Percentiles rank a stretch among this genome's conserved stretches.
Evolutionary conservation across 176 grass and related monocot genomes (phyloP).

Genomic region (Bromus sterilis): DNA sequence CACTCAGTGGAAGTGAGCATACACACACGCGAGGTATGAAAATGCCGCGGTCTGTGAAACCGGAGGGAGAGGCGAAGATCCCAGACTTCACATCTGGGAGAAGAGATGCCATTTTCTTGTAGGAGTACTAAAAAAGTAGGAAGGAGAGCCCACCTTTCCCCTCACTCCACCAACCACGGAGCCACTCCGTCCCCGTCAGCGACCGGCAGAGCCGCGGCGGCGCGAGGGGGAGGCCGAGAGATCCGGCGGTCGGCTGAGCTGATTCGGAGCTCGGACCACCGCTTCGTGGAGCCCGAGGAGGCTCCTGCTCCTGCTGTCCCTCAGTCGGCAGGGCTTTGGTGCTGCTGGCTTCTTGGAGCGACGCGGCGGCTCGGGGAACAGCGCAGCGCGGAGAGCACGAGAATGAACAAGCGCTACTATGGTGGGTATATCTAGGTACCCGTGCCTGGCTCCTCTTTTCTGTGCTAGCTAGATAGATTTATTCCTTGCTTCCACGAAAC

Average conservation of each 20-base stretch:
- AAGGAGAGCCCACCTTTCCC: background rate
- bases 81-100: background rate
- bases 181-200: background rate
- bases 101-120: background rate
- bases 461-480: background rate
- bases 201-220: background rate
- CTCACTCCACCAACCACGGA: background rate
- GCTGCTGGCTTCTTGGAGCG: background rate
- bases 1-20: background rate
- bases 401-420: background rate
- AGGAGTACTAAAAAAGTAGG: background rate
- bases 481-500: background rate
- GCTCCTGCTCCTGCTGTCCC: background rate
- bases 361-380: slow-evolving; percentile 1
- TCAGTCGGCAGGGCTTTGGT: background rate
- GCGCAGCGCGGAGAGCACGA: background rate
- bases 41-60: background rate
- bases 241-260: background rate
- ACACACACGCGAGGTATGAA: background rate
- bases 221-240: background rate
- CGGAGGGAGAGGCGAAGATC: background rate
- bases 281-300: background rate
- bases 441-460: background rate
- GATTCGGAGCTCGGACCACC: background rate
- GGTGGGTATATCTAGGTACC: background rate